A percentile compares a stretch with the other conserved stretches of the same genome.
Evolutionary conservation across 1,139 yeast genomes (phyloP).

Genomic region (Insectozyma bohioensis): DNA sequence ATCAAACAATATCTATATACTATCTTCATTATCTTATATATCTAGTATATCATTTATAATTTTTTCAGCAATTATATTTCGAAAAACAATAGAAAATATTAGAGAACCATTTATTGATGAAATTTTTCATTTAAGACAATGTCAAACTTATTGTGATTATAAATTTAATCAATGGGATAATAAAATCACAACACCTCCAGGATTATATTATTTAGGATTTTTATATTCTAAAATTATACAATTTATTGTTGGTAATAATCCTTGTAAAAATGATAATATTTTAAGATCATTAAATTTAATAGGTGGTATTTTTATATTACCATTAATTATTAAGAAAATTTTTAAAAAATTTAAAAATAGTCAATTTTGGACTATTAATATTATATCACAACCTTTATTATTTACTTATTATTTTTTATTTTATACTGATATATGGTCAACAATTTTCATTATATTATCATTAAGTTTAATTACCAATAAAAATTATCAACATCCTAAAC

Average conservation of each 20-base stretch:
- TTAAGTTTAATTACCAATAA: slow-evolving; percentile 36
- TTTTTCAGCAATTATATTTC: slow-evolving; percentile 18
- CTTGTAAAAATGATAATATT: slow-evolving; percentile 37
- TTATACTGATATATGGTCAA: slow-evolving; percentile 94
- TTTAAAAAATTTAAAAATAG: slow-evolving; percentile 23
- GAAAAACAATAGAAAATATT: slow-evolving; percentile 24
- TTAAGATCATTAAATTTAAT: slow-evolving; percentile 60
- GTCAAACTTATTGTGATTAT: slow-evolving; percentile 62
- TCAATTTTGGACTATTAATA: slow-evolving; percentile 48
- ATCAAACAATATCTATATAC: slow-evolving; percentile 2
- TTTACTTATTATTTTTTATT: slow-evolving; percentile 72
- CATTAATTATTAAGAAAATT: slow-evolving; percentile 29
- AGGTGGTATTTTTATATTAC: slow-evolving; percentile 61
- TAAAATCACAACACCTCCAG: slow-evolving; percentile 97
- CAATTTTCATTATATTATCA: slow-evolving; percentile 55
- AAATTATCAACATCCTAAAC: slow-evolving; percentile 14
- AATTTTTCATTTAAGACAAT: slow-evolving; percentile 80
- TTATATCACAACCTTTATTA: slow-evolving; percentile 67
- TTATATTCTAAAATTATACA: slow-evolving; percentile 36
- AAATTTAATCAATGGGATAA: slow-evolving; percentile 73
- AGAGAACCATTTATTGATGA: slow-evolving; percentile 65
- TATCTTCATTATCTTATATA: slow-evolving; percentile 6
- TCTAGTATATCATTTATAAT: slow-evolving; percentile 15
- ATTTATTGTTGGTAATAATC: slow-evolving; percentile 16
- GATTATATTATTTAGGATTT: slow-evolving; percentile 70